phyloP scores from a whole-genome alignment of 2,329 filamentous ascomycete species.

The Alternaria gaisen region DNA sequence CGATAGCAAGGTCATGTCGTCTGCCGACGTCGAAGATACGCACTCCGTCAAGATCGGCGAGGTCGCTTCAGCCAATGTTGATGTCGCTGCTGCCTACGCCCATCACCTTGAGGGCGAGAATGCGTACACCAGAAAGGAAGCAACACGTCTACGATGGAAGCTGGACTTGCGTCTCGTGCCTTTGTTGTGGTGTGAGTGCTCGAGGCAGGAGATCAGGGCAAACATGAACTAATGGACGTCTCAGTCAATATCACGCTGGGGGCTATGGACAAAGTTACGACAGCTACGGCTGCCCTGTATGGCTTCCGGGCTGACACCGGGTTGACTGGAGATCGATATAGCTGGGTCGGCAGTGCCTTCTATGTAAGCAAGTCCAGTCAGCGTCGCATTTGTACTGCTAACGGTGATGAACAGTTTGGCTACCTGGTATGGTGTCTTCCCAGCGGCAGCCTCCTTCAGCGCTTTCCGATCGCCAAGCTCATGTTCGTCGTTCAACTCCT shows the following conservation, averaged over 20 bases:
- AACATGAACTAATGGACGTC: neutral
- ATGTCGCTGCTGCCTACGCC: slow-evolving; percentile 41
- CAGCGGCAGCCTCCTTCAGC: slow-evolving; percentile 24
- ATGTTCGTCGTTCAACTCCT: slow-evolving; percentile 23
- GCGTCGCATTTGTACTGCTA: neutral
- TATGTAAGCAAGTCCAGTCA: neutral
- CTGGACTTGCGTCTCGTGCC: slow-evolving; percentile 55
- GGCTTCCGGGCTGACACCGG: slow-evolving; percentile 33
- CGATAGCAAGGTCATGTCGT: slow-evolving; percentile 4
- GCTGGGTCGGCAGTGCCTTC: slow-evolving; percentile 34
- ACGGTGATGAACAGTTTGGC: slow-evolving; percentile 22
- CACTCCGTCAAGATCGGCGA: slow-evolving; percentile 14
- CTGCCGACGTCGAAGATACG: slow-evolving; percentile 10
- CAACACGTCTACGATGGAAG: slow-evolving; percentile 51
- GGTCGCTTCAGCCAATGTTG: slow-evolving; percentile 17
- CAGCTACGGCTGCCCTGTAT: slow-evolving; percentile 34
- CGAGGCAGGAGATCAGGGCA: neutral
- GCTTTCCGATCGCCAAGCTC: slow-evolving; percentile 30
- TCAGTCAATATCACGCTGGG: slow-evolving; percentile 30
- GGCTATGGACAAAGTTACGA: slow-evolving; percentile 32
- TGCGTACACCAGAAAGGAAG: slow-evolving; percentile 34
- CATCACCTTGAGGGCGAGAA: slow-evolving; percentile 37
- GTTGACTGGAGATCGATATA: slow-evolving; percentile 34
- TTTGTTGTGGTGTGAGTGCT: slow-evolving; percentile 44
- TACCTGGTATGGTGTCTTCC: slow-evolving; percentile 35